Conservation (phyloP, 176 grass and related monocot species). For the Oryza meyeriana region DNA sequence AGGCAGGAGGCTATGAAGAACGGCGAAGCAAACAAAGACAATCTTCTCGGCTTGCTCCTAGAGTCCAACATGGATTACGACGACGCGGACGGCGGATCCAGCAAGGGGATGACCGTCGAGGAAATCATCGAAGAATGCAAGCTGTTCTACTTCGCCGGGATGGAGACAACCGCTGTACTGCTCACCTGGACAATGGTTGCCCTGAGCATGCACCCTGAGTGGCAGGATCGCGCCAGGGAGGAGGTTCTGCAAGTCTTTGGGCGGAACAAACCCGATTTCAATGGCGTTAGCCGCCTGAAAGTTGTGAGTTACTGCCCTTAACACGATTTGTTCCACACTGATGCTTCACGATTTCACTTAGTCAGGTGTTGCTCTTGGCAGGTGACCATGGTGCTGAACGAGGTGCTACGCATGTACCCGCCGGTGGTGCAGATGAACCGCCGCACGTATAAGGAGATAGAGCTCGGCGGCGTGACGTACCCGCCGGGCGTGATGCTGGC, state of each 20-base stretch:
- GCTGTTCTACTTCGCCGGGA: conserved; percentile 82
- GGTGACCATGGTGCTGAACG: conserved; percentile 58
- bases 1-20: conserved; percentile 40
- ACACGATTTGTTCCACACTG: no score
- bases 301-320: conserved; percentile 32
- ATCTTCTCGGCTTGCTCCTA: conserved; percentile 63
- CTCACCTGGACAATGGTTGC: conserved; percentile 61
- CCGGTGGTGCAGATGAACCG: neutral
- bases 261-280: conserved; percentile 50
- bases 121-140: conserved; percentile 77
- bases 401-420: conserved; percentile 49
- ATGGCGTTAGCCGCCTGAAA: conserved; percentile 45
- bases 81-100: conserved; percentile 36
- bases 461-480: conserved; percentile 41
- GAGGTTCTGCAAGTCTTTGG: conserved; percentile 59
- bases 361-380: neutral
- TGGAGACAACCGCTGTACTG: conserved; percentile 56
- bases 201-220: conserved; percentile 71
- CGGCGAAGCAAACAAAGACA: conserved; percentile 27
- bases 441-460: conserved; percentile 18
- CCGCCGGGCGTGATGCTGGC: conserved; percentile 35
- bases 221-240: conserved; percentile 65
- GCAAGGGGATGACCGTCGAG: conserved; percentile 41
- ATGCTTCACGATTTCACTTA: no score
- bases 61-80: conserved; percentile 55